phyloP scores from a whole-genome alignment of 1,139 yeast species.

The Lizanozyma gosingica region DNA sequence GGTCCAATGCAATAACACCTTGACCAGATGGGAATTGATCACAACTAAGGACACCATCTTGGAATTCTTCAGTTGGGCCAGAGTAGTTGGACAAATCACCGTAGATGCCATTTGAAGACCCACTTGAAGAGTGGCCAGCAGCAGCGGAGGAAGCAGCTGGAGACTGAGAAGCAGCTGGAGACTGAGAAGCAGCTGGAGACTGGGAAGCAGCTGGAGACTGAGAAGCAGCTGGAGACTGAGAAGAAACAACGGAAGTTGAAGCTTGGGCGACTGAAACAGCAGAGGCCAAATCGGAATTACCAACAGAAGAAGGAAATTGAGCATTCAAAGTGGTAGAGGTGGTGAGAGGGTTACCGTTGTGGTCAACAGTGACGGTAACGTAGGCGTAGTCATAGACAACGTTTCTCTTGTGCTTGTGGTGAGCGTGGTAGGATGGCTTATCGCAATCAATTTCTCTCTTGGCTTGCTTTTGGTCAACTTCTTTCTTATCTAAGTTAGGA shows the following conservation, averaged over 20 bases:
- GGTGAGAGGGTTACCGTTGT: constrained; percentile 43
- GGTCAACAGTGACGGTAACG: constrained; percentile 68
- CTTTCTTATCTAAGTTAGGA: constrained; percentile 14
- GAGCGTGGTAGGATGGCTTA: constrained; percentile 35
- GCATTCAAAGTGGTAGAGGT: constrained; percentile 8
- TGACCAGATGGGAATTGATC: constrained; percentile 77
- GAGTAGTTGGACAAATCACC: constrained; percentile 52
- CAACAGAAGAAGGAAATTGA: not conserved
- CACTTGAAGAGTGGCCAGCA: constrained; percentile 14
- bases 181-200: constrained; percentile 13
- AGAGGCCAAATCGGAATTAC: not conserved
- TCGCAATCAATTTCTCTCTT: constrained; percentile 10
- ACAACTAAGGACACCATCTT: constrained; percentile 77
- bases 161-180: constrained; percentile 15
- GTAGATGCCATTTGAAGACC: constrained; percentile 27
- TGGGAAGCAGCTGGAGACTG: constrained; percentile 12
- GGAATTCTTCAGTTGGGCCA: constrained; percentile 50
- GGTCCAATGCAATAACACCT: constrained; percentile 81
- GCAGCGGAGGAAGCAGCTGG: constrained; percentile 13
- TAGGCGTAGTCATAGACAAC: constrained; percentile 77
- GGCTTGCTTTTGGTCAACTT: constrained; percentile 5
- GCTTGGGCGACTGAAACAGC: not conserved
- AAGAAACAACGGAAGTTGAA: not conserved
- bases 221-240: constrained; percentile 11
- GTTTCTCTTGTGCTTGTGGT: constrained; percentile 70